Evolutionary conservation across 768 basidiomycete genomes (phyloP), one percentile per base, ranked within the genome.

Genomic region (Kwoniella sp.): DNA sequence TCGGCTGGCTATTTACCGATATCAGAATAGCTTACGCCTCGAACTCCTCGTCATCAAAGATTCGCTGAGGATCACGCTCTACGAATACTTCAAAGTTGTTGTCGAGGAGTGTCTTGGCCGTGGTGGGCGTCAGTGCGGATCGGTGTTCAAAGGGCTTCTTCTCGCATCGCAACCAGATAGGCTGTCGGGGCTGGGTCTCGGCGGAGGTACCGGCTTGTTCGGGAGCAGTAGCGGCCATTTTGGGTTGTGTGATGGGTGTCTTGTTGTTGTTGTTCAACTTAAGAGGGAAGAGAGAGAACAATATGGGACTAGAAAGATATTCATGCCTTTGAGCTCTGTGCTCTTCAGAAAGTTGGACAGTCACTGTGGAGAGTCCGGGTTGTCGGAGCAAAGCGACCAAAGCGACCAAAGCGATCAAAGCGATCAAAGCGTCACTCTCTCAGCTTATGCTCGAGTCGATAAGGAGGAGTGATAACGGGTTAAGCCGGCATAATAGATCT

Each of bases 161-260:
- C 84, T 99, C 96, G 84, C 93, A 96, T 72, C 96, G 89, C 48
- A 99, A 86, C 95, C 95, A 99, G 73, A 99, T 85, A 15, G 81
- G 74, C 64, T 82, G 82, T 26, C 73, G 71, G 22, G 77, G 77
- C 34, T 73, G 70, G 38, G 72, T 71, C 53, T 77, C 76, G 61
- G 77, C 65, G 5, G 77, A 79, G 12, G 77, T 72, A n/a, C 77
- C 77, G 13, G 79, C 79, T 55, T 73, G 52, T 31, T 73, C 65
- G 3, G 77, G 67, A 11, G 67, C 62, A 34, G 62, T 50, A 28
- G 62, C 55, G n/a, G 62, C 62, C 62, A 63, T 63, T 25, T 51
- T 63, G 53, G 13, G 17, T 11, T 4, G 37, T 51, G 17, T 2
- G 55, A 41, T 26, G 9, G 9, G 41, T 45, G 41, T 45, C 15